Base-by-base conservation (phyloP, 768 basidiomycete species). In the Kwoniella botswanensis region DNA sequence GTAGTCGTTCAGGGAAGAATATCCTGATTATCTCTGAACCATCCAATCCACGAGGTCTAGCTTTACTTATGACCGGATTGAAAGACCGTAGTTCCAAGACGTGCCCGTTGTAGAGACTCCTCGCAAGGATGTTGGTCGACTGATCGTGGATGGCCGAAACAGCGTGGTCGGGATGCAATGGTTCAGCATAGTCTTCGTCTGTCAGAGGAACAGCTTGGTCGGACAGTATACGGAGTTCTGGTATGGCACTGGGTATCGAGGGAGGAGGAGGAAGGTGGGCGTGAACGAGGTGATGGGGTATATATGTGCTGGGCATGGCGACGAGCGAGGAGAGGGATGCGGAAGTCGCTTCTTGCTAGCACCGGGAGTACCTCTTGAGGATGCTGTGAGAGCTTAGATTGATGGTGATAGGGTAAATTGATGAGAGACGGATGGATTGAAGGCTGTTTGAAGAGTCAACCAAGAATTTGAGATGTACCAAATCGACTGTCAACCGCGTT, bases 161-260 rank as follows among this genome's bases (percentile, higher is more conserved):
- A 18, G 82, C 82, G 35, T 81, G 82, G 60, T 81, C 80, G 9
- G 79, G 79, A 61, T 79, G 77, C 2, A 77, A 71, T 18, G 79
- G 79, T 13, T 56, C 44, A 5, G 68, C 53, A 46, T 58, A 55
- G 12, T 63, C 66, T 44, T 71, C 62, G 11, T 70, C 44, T 5
- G 67, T 53, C 10, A 67, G 24, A 10, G 75, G 77, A n/a, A 72
- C 76, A 3, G 72, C 63, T 13, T 72, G 62, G 11, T 70, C 63
- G 3, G 74, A 62, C 2, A 73, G 63, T 21, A 79, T 63, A 17
- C 74, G 72, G 9, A 79, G 62, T 42, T 74, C 71, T 11, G 76
- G 79, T 1, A 79, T 79, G 22, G 76, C 58, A 53, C 63, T 66
- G 17, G 78, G 78, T 13, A 72, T 68, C 22, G 78, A 73, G n/a